Evolutionary conservation across 257 asterid species (phyloP), one percentile per base, ranked within the genome.

Genomic region (Linderniella brevidens): DNA sequence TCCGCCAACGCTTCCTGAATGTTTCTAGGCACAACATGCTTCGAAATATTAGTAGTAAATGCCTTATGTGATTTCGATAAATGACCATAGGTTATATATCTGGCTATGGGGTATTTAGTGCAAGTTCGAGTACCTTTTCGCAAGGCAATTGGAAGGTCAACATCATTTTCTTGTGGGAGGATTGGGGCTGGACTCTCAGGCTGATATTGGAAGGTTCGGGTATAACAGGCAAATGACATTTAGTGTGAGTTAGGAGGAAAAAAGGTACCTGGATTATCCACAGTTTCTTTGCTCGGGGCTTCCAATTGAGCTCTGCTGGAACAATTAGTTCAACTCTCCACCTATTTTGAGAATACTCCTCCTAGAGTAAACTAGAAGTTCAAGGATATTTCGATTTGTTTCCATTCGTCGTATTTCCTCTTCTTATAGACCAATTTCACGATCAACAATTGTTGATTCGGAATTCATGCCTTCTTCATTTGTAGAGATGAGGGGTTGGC

Each of bases 41-140:
- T 17, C n/a, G 54, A 18, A 17, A 37, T 17, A 0, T 37, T 46
- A 13, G 13, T 13, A 1, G 53, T 48, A 29, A 48, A 48, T 20
- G 53, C 53, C 7, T 38, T 20, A 48, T 29, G 17, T n/a, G 35
- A 9, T 0, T 19, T 6, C 16, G 17, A 56, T 13, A 46, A 20
- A 0, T 37, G 17, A 18, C 19, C 16, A n/a, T 12, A 17, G 25
- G 60, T 35, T 1, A 41, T 32, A 20, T 42, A 56, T 8, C 17
- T 50, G 19, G 46, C 45, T 13, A 50, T 55, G 13, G 42, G 44
- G 4, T 56, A 41, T 19, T 5, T 42, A 9, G 38, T 29, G 37
- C 55, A 62, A 5, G 35, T 19, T 5, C 44, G n/a, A 9, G 29
- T 41, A 41, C 40, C 48, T 18, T 50, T 51, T 35, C 45, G 18